Evolutionary conservation across 2,329 filamentous ascomycete genomes (phyloP).

Genomic region (Colletotrichum sp.): DNA sequence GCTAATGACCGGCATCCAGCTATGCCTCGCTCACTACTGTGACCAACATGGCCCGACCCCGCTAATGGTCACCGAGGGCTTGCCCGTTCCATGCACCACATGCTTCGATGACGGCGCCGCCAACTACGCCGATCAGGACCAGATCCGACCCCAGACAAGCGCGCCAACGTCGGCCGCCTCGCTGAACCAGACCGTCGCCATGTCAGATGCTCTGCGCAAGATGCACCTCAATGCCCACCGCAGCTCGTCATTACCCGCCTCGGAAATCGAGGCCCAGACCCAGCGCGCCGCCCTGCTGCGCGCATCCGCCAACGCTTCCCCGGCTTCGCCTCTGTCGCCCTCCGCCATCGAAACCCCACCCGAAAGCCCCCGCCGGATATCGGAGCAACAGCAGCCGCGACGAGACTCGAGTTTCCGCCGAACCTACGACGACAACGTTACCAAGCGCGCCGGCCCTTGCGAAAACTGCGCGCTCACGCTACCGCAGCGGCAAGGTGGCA

Average conservation of each 20-base stretch:
- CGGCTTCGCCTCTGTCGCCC: conserved; percentile 33
- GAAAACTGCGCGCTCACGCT: conserved; percentile 73
- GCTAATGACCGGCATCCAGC: conserved; percentile 48
- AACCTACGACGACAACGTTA: conserved; percentile 71
- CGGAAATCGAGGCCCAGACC: conserved; percentile 49
- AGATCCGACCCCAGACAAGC: conserved; percentile 43
- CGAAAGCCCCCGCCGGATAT: conserved; percentile 54
- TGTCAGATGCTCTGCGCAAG: conserved; percentile 53
- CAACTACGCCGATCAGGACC: conserved; percentile 31
- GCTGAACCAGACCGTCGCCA: conserved; percentile 32
- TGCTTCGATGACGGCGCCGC: conserved; percentile 56
- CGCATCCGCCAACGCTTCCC: conserved; percentile 37
- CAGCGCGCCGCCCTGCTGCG: conserved; percentile 48
- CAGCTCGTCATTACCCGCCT: conserved; percentile 46
- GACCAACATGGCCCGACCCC: conserved; percentile 73
- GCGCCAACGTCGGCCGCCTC: conserved; percentile 34
- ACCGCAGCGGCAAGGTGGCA: conserved; percentile 49
- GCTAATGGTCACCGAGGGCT: conserved; percentile 72
- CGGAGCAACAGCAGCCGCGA: conserved; percentile 41
- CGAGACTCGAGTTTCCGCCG: conserved; percentile 65
- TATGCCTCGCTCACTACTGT: conserved; percentile 74
- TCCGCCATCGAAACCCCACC: conserved; percentile 62
- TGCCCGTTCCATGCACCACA: conserved; percentile 63
- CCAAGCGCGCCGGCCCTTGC: conserved; percentile 67
- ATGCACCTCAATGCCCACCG: conserved; percentile 48